These are phyloP conservation scores for Quercus agrifolia DNA, from an alignment of 306 rosid species.

Conservation along the genomic window DNA sequence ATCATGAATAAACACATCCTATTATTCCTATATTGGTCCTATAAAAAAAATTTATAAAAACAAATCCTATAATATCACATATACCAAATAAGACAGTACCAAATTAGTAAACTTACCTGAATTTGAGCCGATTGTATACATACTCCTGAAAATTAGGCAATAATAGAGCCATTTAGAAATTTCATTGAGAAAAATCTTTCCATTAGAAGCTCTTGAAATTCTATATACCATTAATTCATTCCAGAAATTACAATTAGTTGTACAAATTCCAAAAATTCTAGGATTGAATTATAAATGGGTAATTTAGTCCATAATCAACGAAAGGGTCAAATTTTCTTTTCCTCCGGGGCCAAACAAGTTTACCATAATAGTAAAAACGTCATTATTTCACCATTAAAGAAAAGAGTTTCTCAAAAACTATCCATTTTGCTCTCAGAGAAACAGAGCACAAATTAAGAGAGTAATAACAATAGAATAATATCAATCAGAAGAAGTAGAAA, in stretches of 20 bases:
- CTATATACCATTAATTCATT: neutral
- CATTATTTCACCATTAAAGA: neutral
- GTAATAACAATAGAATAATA: neutral
- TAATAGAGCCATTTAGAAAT: slow-evolving; percentile 5
- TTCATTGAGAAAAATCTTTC: neutral
- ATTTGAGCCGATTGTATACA: slow-evolving; percentile 91
- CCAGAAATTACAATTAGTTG: slow-evolving; percentile 1
- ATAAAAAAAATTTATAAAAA: neutral
- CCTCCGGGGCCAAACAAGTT: slow-evolving; percentile 18
- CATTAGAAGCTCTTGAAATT: neutral
- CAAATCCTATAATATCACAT: slow-evolving; percentile 11
- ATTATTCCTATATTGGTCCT: too few relatives aligned
- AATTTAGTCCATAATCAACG: slow-evolving; percentile 17
- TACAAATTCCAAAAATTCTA: neutral
- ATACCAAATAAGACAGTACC: slow-evolving; percentile 9
- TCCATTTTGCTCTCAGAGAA: slow-evolving; percentile 7
- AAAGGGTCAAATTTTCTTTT: slow-evolving; percentile 4
- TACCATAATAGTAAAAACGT: neutral
- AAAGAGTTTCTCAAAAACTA: neutral
- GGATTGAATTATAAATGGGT: neutral
- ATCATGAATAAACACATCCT: neutral
- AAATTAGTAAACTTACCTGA: slow-evolving; percentile 51
- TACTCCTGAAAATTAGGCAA: slow-evolving; percentile 70
- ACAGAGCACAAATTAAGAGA: neutral
- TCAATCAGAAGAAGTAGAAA: neutral